These are phyloP conservation scores for Euphrasia confusa DNA, from an alignment of 257 asterid species.

Conservation along the genomic window DNA sequence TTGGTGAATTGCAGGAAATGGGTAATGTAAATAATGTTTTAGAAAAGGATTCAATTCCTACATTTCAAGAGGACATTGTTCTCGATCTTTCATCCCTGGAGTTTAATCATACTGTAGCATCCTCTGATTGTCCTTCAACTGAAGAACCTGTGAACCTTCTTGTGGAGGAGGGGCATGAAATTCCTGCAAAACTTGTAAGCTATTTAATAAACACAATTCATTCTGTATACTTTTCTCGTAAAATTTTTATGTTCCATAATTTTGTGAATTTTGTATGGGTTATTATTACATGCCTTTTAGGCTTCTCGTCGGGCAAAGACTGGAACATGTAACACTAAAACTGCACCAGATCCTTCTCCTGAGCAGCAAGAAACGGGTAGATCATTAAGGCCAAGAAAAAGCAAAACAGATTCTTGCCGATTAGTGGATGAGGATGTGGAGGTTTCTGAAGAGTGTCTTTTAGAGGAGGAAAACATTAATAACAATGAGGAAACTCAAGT, in stretches of 20 bases:
- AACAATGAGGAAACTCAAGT: conserved; percentile 37
- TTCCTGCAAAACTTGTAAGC: conserved; percentile 52
- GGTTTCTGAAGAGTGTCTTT: conserved; percentile 32
- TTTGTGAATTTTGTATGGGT: conserved; percentile 14
- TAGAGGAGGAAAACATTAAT: conserved; percentile 33
- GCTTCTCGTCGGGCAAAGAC: conserved; percentile 55
- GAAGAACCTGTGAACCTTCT: conserved; percentile 32
- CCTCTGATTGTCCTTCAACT: conserved; percentile 47
- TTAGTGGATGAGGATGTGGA: conserved; percentile 46
- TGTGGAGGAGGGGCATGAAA: conserved; percentile 35
- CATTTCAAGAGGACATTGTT: conserved; percentile 38
- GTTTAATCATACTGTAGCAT: conserved; percentile 31
- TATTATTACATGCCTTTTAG: conserved; percentile 27
- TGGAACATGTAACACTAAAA: conserved; percentile 22
- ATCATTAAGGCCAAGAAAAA: conserved; percentile 42
- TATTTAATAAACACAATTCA: not conserved
- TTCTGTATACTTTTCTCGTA: not conserved
- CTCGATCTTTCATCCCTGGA: conserved; percentile 50
- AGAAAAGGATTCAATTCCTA: conserved; percentile 33
- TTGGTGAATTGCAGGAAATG: not conserved
- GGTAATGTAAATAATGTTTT: conserved; percentile 28
- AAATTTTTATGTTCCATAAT: not conserved
- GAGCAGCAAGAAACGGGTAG: conserved; percentile 41
- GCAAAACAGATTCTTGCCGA: conserved; percentile 23
- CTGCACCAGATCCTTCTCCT: conserved; percentile 34